Conservation (phyloP, 2,329 filamentous ascomycete genomes). For the Trichoderma oligosporum region DNA sequence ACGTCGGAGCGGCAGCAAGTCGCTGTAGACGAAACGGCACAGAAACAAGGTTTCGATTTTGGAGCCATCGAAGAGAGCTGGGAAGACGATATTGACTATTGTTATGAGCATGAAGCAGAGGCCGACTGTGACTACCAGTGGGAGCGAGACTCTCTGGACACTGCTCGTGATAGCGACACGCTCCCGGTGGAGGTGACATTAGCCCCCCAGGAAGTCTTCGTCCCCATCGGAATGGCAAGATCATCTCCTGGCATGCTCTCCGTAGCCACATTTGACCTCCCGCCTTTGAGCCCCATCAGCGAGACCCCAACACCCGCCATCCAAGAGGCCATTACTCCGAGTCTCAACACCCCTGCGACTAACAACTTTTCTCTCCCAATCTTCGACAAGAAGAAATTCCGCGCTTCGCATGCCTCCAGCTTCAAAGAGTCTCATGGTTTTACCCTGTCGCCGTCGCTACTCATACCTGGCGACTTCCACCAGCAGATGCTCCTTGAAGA, state of each 20-base stretch:
- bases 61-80: slow-evolving; percentile 48
- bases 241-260: slow-evolving; percentile 30
- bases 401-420: slow-evolving; percentile 47
- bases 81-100: slow-evolving; percentile 69
- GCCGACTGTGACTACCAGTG: slow-evolving; percentile 64
- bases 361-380: slow-evolving; percentile 53
- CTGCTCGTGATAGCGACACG: slow-evolving; percentile 24
- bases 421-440: slow-evolving; percentile 59
- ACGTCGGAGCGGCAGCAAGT: slow-evolving; percentile 32
- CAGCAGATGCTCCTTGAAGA: slow-evolving; percentile 46
- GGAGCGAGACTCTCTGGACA: slow-evolving; percentile 55
- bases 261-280: slow-evolving; percentile 39
- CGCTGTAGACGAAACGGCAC: slow-evolving; percentile 13
- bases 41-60: slow-evolving; percentile 26
- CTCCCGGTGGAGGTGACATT: slow-evolving; percentile 27
- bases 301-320: slow-evolving; percentile 40
- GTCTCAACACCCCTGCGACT: slow-evolving; percentile 34
- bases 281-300: slow-evolving; percentile 49
- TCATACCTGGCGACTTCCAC: slow-evolving; percentile 58
- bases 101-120: slow-evolving; percentile 65
- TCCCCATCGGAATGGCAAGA: slow-evolving; percentile 19
- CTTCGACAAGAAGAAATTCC: slow-evolving; percentile 33
- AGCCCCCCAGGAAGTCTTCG: slow-evolving; percentile 21
- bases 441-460: slow-evolving; percentile 56
- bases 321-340: slow-evolving; percentile 45